These are phyloP conservation scores for Collybiopsis luxurians DNA, from an alignment of 768 basidiomycete genomes.

Conservation along the genomic window DNA sequence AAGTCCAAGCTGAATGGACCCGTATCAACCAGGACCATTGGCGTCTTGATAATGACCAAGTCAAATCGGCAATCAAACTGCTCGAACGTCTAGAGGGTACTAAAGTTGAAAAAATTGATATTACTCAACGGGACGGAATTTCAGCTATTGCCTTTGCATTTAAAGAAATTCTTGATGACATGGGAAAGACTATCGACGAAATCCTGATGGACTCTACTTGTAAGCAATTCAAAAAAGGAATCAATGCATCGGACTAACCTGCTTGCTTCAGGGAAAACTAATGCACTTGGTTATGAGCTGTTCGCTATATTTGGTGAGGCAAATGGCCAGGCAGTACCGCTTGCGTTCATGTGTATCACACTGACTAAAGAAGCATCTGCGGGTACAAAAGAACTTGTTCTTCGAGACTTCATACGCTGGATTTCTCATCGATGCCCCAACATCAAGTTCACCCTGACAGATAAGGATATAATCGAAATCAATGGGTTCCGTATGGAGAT, in stretches of 20 bases:
- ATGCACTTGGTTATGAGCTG: conserved; percentile 18
- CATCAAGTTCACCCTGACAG: conserved; percentile 16
- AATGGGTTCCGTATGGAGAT: conserved; percentile 15
- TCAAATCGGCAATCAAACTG: conserved; percentile 25
- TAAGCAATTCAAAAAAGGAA: not conserved
- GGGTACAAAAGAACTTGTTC: conserved; percentile 14
- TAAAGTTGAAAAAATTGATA: not conserved
- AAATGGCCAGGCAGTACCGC: conserved; percentile 20
- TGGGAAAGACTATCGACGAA: not conserved
- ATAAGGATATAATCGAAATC: conserved; percentile 26
- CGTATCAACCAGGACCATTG: conserved; percentile 15
- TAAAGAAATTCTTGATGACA: not conserved
- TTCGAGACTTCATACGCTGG: conserved; percentile 14
- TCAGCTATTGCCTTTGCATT: not conserved
- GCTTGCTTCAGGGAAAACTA: conserved; percentile 18
- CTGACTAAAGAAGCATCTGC: conserved; percentile 1
- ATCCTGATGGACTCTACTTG: conserved; percentile 2
- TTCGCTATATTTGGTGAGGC: conserved; percentile 22
- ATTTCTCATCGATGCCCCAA: conserved; percentile 16
- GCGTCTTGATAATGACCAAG: conserved; percentile 21
- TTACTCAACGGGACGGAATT: not conserved
- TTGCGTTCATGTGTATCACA: conserved; percentile 16
- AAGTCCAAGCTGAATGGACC: conserved; percentile 21
- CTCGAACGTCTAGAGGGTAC: conserved; percentile 12
- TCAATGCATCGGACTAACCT: not conserved